Conservation (phyloP, 495 filamentous ascomycete species). For the Penicillium desertorum region DNA sequence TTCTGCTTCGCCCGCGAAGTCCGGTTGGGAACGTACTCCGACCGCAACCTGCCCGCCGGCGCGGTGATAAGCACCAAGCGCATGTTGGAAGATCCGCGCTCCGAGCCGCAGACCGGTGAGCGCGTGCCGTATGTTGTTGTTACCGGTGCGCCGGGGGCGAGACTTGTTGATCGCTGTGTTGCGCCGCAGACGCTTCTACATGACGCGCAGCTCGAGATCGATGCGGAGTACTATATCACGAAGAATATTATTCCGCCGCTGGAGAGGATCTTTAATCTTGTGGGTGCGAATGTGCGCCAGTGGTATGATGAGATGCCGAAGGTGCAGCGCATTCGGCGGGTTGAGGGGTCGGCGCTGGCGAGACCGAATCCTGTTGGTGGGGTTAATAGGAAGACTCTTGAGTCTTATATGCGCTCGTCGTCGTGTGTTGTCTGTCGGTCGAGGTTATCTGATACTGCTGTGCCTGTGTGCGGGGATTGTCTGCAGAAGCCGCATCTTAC, state of each 20-base stretch:
- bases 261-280: slow-evolving; percentile 94
- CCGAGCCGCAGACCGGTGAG: slow-evolving; percentile 93
- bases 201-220: slow-evolving; percentile 76
- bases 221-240: slow-evolving; percentile 93
- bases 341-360: slow-evolving; percentile 35
- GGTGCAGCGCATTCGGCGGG: slow-evolving; percentile 65
- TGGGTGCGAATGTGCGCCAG: slow-evolving; percentile 83
- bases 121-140: slow-evolving; percentile 92
- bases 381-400: slow-evolving; percentile 48
- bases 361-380: slow-evolving; percentile 2
- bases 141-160: slow-evolving; percentile 79
- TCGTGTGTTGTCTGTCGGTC: slow-evolving; percentile 74
- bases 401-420: slow-evolving; percentile 81
- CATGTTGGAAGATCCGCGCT: slow-evolving; percentile 81
- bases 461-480: slow-evolving; percentile 65
- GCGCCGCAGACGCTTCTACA: slow-evolving; percentile 79
- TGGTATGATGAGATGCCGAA: slow-evolving; percentile 99
- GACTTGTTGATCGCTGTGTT: slow-evolving; percentile 87
- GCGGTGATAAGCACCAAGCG: slow-evolving; percentile 80
- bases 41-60: slow-evolving; percentile 76
- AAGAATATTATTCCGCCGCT: slow-evolving; percentile 95
- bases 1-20: slow-evolving; percentile 95
- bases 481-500: slow-evolving; percentile 53
- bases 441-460: slow-evolving; percentile 54
- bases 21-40: slow-evolving; percentile 84